phyloP scores from a whole-genome alignment of 2,329 filamentous ascomycete species.

The Penicillium janthinellum region DNA sequence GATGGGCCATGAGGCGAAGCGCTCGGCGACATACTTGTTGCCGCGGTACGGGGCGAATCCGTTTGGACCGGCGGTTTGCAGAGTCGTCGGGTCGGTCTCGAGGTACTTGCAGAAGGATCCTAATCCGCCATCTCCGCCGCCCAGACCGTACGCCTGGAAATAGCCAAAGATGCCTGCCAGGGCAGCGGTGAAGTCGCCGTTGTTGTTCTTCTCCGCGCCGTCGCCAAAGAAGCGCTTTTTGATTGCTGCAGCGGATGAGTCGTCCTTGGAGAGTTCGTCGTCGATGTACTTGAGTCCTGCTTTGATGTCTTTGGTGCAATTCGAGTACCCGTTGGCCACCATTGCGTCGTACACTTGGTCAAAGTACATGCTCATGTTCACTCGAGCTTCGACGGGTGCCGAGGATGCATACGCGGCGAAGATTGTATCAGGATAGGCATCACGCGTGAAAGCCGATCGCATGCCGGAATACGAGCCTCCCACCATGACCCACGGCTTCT shows the following conservation, averaged over 20 bases:
- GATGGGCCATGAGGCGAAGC: conserved; percentile 46
- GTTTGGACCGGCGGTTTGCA: conserved; percentile 38
- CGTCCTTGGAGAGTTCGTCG: conserved; percentile 41
- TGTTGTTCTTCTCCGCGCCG: conserved; percentile 49
- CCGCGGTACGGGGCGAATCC: conserved; percentile 48
- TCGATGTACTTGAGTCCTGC: conserved; percentile 55
- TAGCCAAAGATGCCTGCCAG: conserved; percentile 43
- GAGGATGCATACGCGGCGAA: conserved; percentile 46
- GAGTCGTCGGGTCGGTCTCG: conserved; percentile 45
- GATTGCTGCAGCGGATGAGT: conserved; percentile 39
- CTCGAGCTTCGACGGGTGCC: conserved; percentile 49
- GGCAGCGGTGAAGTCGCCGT: conserved; percentile 51
- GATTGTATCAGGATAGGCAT: conserved; percentile 46
- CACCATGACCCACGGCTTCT: conserved; percentile 50
- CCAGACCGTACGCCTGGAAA: conserved; percentile 50
- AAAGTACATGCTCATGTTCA: conserved; percentile 56
- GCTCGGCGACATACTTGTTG: conserved; percentile 43
- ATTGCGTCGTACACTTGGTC: conserved; percentile 54
- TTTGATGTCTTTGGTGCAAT: conserved; percentile 54
- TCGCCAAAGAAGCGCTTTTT: conserved; percentile 54
- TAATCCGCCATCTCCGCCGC: conserved; percentile 38
- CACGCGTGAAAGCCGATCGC: conserved; percentile 47
- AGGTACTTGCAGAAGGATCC: conserved; percentile 51
- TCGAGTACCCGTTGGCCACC: conserved; percentile 51
- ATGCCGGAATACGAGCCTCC: conserved; percentile 51